phyloP scores from a whole-genome alignment of 441 rosid genomes.

The Adansonia gregorii region DNA sequence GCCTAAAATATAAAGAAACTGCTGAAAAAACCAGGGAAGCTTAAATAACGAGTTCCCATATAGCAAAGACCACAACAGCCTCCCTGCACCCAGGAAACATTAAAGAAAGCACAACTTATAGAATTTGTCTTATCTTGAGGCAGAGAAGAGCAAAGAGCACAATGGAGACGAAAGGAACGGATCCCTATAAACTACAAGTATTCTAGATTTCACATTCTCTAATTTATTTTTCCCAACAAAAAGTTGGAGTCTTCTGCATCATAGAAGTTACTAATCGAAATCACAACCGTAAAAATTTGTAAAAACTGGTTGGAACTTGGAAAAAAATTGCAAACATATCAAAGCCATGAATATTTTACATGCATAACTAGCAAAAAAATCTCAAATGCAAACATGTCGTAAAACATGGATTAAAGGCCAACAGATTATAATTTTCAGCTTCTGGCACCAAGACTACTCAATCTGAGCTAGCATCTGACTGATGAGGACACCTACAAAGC shows the following conservation, averaged over 20 bases:
- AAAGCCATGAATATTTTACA: slow-evolving; percentile 10
- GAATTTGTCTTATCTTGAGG: slow-evolving; percentile 9
- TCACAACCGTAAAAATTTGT: not conserved
- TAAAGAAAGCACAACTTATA: slow-evolving; percentile 24
- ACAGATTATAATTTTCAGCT: not conserved
- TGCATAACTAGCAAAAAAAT: not conserved
- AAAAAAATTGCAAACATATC: not conserved
- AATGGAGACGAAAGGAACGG: not conserved
- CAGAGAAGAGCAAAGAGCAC: not conserved
- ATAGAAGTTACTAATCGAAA: not conserved
- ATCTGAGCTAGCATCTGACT: not conserved
- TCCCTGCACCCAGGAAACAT: slow-evolving; percentile 58
- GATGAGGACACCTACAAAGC: not conserved
- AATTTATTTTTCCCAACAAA: slow-evolving; percentile 8
- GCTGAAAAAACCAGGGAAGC: slow-evolving; percentile 91
- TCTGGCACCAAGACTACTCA: not conserved
- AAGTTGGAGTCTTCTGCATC: not conserved
- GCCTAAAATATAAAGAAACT: slow-evolving; percentile 83
- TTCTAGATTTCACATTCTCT: not conserved
- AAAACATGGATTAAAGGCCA: not conserved
- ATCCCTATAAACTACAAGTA: not conserved
- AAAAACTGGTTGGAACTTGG: slow-evolving; percentile 1
- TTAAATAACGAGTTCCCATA: slow-evolving; percentile 84
- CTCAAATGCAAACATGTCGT: not conserved
- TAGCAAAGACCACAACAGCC: slow-evolving; percentile 83